These are phyloP conservation scores for Sporothrix pallida DNA, from an alignment of 2,329 filamentous ascomycete genomes.

Conservation along the genomic window DNA sequence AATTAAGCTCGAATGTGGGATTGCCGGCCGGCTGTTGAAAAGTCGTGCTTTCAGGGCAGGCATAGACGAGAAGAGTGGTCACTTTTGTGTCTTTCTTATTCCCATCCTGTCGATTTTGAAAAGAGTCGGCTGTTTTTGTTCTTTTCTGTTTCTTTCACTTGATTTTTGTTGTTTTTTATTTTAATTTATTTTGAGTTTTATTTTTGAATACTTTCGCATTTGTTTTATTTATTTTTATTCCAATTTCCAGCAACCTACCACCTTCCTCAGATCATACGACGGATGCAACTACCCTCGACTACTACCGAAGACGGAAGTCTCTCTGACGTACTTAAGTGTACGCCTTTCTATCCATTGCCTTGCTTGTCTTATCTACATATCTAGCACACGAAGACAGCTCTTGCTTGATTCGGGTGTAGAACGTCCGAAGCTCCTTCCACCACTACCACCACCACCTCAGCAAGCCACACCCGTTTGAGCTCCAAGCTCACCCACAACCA, in stretches of 20 bases:
- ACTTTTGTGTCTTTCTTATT: background rate
- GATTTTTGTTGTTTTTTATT: background rate
- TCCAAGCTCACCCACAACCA: background rate
- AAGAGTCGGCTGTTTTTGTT: background rate
- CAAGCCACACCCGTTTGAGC: background rate
- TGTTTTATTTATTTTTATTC: background rate
- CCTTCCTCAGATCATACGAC: background rate
- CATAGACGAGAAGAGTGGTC: background rate
- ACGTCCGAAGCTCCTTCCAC: background rate
- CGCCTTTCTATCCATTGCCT: background rate
- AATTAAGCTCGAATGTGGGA: background rate
- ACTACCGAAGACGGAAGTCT: background rate
- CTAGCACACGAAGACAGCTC: too few species aligned
- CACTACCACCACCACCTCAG: background rate
- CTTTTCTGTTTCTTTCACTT: background rate
- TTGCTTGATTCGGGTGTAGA: background rate
- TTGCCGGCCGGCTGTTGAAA: background rate
- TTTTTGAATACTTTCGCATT: background rate
- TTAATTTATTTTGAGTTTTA: background rate
- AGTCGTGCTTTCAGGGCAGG: background rate
- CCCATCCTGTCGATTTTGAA: background rate
- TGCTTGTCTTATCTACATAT: conserved; percentile 11
- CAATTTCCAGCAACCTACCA: background rate
- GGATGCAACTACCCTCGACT: too few species aligned
- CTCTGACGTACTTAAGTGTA: background rate